A percentile compares a stretch with the other conserved stretches of the same genome.
Evolutionary conservation across 441 rosid species (phyloP).

Genomic region (Adansonia madagascariensis): DNA sequence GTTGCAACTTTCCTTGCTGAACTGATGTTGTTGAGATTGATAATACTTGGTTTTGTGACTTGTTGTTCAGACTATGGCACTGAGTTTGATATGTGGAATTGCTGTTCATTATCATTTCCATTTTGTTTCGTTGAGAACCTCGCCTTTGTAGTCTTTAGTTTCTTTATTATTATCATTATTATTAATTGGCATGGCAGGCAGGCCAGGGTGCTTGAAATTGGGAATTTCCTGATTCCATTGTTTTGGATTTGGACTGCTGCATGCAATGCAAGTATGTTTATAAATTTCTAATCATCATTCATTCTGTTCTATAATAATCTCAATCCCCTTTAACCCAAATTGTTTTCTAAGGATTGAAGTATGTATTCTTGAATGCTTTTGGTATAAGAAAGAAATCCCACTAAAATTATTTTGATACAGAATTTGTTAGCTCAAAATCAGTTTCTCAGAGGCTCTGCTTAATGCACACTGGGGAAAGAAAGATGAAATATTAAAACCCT

Average conservation of each 20-base stretch:
- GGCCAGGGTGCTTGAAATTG: not conserved
- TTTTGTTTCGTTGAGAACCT: not conserved
- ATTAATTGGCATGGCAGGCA: not conserved
- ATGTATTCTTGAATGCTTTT: too few species aligned
- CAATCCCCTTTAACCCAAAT: too few species aligned
- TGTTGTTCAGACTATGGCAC: constrained; percentile 1
- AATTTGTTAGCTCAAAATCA: too few species aligned
- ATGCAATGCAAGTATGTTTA: too few species aligned
- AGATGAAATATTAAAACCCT: not conserved
- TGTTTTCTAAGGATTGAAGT: not conserved
- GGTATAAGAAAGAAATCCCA: not conserved
- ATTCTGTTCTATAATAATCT: too few species aligned
- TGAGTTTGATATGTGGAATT: not conserved
- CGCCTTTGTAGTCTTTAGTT: not conserved
- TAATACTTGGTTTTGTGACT: not conserved
- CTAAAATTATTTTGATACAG: not conserved
- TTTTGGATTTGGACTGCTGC: not conserved
- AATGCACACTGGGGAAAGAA: too few species aligned
- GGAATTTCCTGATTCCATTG: not conserved
- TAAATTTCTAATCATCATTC: too few species aligned
- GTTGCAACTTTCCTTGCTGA: not conserved
- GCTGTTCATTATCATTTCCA: not conserved
- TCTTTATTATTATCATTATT: not conserved
- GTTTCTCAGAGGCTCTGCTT: too few species aligned
- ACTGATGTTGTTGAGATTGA: not conserved